phyloP scores from a whole-genome alignment of 352 stramenopile species.

The Pelagophyceae sp. region DNA sequence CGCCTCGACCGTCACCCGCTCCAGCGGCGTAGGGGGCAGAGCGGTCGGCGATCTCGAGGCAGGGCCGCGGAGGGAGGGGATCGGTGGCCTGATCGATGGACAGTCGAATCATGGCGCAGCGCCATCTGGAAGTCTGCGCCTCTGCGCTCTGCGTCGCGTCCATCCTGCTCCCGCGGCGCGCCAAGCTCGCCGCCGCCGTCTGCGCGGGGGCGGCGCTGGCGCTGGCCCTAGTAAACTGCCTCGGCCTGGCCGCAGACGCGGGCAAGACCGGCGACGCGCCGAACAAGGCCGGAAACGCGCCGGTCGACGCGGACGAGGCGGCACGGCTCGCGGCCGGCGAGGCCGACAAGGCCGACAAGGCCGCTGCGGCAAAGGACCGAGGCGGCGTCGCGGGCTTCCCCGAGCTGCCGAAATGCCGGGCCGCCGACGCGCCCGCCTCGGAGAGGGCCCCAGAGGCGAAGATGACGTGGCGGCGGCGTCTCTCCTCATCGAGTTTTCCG shows the following conservation, averaged over 20 bases:
- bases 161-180: not conserved
- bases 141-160: not conserved
- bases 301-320: too few relatives aligned
- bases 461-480: conserved; percentile 1
- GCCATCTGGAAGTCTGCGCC: not conserved
- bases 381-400: not conserved
- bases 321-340: too few relatives aligned
- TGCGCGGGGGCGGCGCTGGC: not conserved
- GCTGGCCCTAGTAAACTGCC: not conserved
- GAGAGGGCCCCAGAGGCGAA: too few relatives aligned
- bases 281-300: not conserved
- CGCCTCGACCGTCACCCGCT: too few relatives aligned
- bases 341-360: not conserved
- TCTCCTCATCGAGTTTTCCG: not conserved
- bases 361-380: too few relatives aligned
- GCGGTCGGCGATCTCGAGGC: too few relatives aligned
- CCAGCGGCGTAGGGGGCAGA: too few relatives aligned
- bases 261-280: not conserved
- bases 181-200: not conserved
- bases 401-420: too few relatives aligned
- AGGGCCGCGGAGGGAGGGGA: too few relatives aligned
- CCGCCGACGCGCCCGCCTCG: too few relatives aligned
- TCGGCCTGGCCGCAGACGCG: not conserved
- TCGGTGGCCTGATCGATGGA: not conserved
- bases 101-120: not conserved